Evolutionary conservation across 192 early-diverging fungal genomes (phyloP), one percentile per base, ranked within the genome.

Genomic region (Hyaloraphidium curvatum): DNA sequence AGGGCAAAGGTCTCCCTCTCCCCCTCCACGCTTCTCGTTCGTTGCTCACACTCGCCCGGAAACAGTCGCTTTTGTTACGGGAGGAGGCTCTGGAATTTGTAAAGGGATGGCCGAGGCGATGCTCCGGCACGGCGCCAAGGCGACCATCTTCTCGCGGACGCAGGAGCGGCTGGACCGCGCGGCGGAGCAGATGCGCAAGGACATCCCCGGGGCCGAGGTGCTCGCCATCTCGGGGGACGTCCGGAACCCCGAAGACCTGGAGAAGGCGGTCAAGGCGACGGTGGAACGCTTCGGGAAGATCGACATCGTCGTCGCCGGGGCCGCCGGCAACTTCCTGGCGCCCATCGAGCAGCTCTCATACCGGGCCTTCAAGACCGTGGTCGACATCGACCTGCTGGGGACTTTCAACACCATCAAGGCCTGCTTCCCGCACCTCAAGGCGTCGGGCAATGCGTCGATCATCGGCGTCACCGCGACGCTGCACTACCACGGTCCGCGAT

Each of bases 361-460:
- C 39, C 79, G 80, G 55, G 84, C 77, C 23, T 86, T 84, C 72
- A 71, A 71, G 21, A 74, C 79, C 28, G 75, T 79, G 2, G 68
- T 77, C 51, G 75, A 75, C 33, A 77, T 77, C 50, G 75, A 65
- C 5, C 62, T 77, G 17, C 62, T 80, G 25, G 83, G 84, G 9
- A 84, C 84, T 27, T 86, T 80, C 68, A 82, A 84, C 64, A 68
- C 78, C 9, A 74, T 74, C 54, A 84, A 83, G 63, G 76, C 76
- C 30, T 71, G 73, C 27, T 69, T 83, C 40, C 73, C 76, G 16
- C 62, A 80, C 48, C 62, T 86, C 31, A 86, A 86, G 60, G 61
- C 63, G 29, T 59, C 74, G 33, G 33, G 33, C 40, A 74, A 74
- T 51, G 83, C 81, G 9, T 41, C 54, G 19, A 66, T 86, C 51